Evolutionary conservation across 106 monocot species (phyloP).

Genomic region (Acanthochlamys bracteata): DNA sequence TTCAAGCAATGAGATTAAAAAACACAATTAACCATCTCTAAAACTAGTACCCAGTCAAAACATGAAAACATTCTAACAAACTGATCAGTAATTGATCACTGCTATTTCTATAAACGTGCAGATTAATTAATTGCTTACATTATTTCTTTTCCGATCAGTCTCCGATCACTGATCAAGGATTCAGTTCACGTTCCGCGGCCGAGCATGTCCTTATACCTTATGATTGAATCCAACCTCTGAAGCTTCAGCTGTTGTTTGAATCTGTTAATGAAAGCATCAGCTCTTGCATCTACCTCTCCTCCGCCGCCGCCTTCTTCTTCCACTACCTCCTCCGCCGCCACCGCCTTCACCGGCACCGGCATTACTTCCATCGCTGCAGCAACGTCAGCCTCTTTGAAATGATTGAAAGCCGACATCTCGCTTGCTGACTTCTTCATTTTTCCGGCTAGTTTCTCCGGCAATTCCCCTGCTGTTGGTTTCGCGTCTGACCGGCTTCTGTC

Average conservation of each 20-base stretch:
- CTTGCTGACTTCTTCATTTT: constrained; percentile 33
- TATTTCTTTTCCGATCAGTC: too few species aligned
- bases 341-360: constrained; percentile 9
- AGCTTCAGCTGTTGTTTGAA: constrained; percentile 76
- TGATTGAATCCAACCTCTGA: constrained; percentile 67
- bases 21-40: too few species aligned
- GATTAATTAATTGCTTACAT: too few species aligned
- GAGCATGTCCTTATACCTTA: constrained; percentile 60
- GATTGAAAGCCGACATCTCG: constrained; percentile 16
- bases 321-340: constrained; percentile 28
- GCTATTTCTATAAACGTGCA: too few species aligned
- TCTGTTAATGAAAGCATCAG: constrained; percentile 79
- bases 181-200: too few species aligned
- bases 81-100: too few species aligned
- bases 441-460: constrained; percentile 13
- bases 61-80: too few species aligned
- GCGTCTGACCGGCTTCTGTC: constrained; percentile 24
- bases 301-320: constrained; percentile 9
- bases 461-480: constrained; percentile 14
- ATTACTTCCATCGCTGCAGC: constrained; percentile 2
- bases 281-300: constrained; percentile 52
- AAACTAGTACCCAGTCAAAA: too few species aligned
- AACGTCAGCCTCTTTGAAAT: constrained; percentile 17
- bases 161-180: too few species aligned
- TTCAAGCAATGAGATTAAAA: too few species aligned